Conservation (phyloP, 768 basidiomycete genomes). For the Rhizopogon rudus region DNA sequence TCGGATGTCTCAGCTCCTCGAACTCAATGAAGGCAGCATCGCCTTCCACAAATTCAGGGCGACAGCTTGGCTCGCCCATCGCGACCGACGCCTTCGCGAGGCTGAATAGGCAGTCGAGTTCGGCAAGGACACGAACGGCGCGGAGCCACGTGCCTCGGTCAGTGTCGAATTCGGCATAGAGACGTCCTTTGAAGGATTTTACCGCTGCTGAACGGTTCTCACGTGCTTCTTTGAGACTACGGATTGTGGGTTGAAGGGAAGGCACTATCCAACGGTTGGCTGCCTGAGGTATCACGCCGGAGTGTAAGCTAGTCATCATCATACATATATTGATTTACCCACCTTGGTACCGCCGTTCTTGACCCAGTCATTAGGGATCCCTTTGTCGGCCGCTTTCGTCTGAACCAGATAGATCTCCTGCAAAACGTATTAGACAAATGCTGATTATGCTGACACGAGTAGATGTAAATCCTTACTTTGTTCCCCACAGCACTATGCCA, state of each 20-base stretch:
- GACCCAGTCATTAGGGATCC: constrained; percentile 80
- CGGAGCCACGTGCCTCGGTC: constrained; percentile 80
- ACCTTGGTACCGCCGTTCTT: constrained; percentile 83
- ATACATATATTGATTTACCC: neutral
- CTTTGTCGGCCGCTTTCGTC: constrained; percentile 51
- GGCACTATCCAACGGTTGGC: constrained; percentile 76
- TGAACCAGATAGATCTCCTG: constrained; percentile 92
- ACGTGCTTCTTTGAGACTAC: constrained; percentile 87
- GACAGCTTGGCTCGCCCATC: constrained; percentile 89
- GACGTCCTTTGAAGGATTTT: constrained; percentile 76
- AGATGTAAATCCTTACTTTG: constrained; percentile 44
- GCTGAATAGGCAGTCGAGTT: constrained; percentile 94
- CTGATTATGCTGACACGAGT: neutral
- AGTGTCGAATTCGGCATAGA: constrained; percentile 77
- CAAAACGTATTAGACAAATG: constrained; percentile 1
- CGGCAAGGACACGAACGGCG: constrained; percentile 81
- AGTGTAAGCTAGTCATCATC: neutral
- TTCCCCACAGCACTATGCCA: constrained; percentile 82
- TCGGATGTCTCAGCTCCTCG: constrained; percentile 85
- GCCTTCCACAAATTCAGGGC: constrained; percentile 82
- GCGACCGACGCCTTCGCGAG: constrained; percentile 86
- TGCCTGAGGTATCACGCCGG: constrained; percentile 36
- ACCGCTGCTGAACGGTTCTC: constrained; percentile 79
- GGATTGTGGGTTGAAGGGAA: constrained; percentile 63
- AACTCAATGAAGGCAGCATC: constrained; percentile 84